phyloP scores from a whole-genome alignment of 2,329 filamentous ascomycete genomes.

The Emergomyces pasteurianus region DNA sequence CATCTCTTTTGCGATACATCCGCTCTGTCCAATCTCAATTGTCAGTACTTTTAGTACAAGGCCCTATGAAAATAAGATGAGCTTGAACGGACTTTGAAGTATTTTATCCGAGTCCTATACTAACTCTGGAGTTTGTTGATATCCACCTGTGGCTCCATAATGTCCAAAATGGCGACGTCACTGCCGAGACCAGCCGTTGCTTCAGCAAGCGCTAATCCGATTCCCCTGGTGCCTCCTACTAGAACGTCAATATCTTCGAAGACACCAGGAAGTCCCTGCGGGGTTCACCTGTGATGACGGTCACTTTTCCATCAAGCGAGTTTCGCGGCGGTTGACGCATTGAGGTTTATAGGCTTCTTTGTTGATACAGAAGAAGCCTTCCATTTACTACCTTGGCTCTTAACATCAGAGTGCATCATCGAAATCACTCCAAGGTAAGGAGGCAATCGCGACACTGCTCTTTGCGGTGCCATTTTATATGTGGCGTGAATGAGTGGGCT shows the following conservation, averaged over 20 bases:
- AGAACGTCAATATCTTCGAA: not conserved
- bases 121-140: not conserved
- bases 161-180: not conserved
- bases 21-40: not conserved
- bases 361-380: not conserved
- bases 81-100: not conserved
- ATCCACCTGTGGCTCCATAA: conserved; percentile 2
- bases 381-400: not conserved
- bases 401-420: not conserved
- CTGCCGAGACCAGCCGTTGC: not conserved
- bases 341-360: not conserved
- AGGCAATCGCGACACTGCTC: not conserved
- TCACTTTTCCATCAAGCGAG: not conserved
- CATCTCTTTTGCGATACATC: conserved; percentile 1
- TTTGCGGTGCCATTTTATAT: not conserved
- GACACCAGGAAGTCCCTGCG: not conserved
- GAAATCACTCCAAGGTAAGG: not conserved
- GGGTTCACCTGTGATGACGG: not conserved
- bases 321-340: not conserved
- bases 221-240: not conserved
- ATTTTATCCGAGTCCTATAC: not conserved
- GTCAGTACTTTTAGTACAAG: not conserved
- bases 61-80: not conserved
- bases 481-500: not conserved
- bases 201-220: not conserved